These are phyloP conservation scores for Aspergillus taichungensis DNA, from an alignment of 495 filamentous ascomycete species.

Conservation along the genomic window DNA sequence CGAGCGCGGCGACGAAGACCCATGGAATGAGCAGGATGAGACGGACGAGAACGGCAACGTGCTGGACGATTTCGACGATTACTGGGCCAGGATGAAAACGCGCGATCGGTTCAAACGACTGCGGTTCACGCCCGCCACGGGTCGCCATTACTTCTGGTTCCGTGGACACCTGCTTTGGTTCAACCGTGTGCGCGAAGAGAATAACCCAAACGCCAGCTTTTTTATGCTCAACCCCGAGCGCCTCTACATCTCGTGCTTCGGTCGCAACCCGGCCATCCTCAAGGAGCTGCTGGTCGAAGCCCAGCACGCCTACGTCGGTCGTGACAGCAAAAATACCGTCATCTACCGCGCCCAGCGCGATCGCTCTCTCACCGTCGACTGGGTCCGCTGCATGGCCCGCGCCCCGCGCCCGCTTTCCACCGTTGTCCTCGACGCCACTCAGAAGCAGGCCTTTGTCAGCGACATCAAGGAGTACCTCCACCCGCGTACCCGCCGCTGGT, in stretches of 20 bases:
- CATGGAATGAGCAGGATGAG: conserved; percentile 29
- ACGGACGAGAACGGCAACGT: conserved; percentile 26
- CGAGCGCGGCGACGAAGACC: conserved; percentile 33
- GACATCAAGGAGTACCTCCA: conserved; percentile 89
- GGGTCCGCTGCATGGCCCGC: conserved; percentile 59
- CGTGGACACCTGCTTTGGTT: conserved; percentile 47
- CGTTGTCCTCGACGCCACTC: conserved; percentile 66
- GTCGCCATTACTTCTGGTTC: conserved; percentile 60
- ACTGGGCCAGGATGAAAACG: conserved; percentile 37
- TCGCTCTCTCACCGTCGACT: conserved; percentile 34
- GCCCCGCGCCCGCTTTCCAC: conserved; percentile 72
- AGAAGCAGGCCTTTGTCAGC: conserved; percentile 61
- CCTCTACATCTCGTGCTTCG: conserved; percentile 56
- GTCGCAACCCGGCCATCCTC: conserved; percentile 54
- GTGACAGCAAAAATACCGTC: conserved; percentile 53
- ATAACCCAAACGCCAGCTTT: conserved; percentile 15
- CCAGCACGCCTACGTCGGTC: conserved; percentile 44
- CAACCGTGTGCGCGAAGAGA: conserved; percentile 31
- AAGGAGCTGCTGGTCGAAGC: conserved; percentile 61
- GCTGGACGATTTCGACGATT: conserved; percentile 27
- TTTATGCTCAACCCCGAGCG: conserved; percentile 42
- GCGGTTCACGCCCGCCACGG: conserved; percentile 55
- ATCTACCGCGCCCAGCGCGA: conserved; percentile 50
- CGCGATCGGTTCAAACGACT: conserved; percentile 49
- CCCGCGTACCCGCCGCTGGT: conserved; percentile 65